Percentiles rank a stretch among this genome's conserved stretches.
Conservation (phyloP, 305 asterid genomes). For the Fraxinus angustifolia region DNA sequence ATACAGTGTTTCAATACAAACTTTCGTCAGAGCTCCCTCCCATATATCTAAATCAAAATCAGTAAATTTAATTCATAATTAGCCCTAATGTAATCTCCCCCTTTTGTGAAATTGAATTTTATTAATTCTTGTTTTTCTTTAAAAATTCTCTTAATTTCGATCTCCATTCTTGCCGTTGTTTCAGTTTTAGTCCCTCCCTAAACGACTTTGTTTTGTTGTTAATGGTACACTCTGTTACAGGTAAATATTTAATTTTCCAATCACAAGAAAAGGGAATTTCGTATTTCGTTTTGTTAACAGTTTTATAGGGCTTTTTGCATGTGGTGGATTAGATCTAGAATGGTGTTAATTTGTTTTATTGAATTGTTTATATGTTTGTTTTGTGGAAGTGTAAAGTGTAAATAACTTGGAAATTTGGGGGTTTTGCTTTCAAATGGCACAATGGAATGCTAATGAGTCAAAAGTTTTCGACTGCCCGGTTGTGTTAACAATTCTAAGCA, state of each 20-base stretch:
- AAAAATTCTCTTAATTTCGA: constrained; percentile 29
- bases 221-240: constrained; percentile 33
- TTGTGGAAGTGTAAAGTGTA: constrained; percentile 25
- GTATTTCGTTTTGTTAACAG: constrained; percentile 20
- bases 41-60: constrained; percentile 28
- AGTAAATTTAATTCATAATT: not conserved
- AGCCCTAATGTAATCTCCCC: constrained; percentile 4
- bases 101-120: constrained; percentile 4
- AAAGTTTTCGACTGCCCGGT: not conserved
- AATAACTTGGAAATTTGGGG: constrained; percentile 27
- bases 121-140: constrained; percentile 16
- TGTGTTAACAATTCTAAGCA: not conserved
- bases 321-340: constrained; percentile 39
- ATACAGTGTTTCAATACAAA: constrained; percentile 36
- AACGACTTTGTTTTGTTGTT: constrained; percentile 21
- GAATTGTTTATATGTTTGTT: constrained; percentile 19
- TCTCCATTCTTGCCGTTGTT: constrained; percentile 32
- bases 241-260: constrained; percentile 27
- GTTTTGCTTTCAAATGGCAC: constrained; percentile 16
- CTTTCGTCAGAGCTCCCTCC: constrained; percentile 46
- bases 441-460: not conserved
- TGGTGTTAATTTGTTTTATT: constrained; percentile 21
- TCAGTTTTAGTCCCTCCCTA: constrained; percentile 19
- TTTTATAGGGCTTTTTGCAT: constrained; percentile 35
- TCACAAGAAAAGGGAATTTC: constrained; percentile 22